phyloP scores from a whole-genome alignment of 139 green algal species.

The Chlamydomonas urium region DNA sequence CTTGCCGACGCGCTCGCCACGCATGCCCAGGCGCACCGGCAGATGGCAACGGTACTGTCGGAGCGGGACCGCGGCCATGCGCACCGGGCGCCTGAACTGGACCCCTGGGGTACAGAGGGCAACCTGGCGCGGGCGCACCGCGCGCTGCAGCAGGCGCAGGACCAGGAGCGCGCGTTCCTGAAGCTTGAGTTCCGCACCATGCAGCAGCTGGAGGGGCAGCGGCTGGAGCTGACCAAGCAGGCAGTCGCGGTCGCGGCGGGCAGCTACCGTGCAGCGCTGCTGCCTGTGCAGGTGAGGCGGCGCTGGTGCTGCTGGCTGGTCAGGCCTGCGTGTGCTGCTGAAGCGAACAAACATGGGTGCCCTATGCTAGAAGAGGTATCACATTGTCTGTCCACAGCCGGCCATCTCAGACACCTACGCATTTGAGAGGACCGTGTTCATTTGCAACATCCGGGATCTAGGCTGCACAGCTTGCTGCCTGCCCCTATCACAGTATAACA shows the following conservation, averaged over 20 bases:
- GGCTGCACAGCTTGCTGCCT: no score
- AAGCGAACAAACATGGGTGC: no score
- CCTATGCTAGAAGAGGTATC: neutral
- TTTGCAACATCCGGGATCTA: no score
- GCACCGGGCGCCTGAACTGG: constrained; percentile 29
- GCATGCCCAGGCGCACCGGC: constrained; percentile 10
- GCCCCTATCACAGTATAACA: no score
- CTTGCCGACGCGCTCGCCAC: neutral
- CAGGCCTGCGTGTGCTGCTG: neutral
- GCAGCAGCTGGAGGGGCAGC: constrained; percentile 43
- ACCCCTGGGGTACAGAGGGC: constrained; percentile 63
- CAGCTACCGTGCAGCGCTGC: constrained; percentile 29
- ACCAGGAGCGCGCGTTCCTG: constrained; percentile 46
- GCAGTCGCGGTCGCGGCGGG: constrained; percentile 23
- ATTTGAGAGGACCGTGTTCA: no score
- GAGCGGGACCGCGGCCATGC: constrained; percentile 9
- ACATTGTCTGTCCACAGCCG: no score
- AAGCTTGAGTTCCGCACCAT: constrained; percentile 37
- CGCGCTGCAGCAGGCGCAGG: constrained; percentile 35
- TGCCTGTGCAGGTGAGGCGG: constrained; percentile 25
- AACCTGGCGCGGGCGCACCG: constrained; percentile 42
- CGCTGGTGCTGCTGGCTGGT: neutral
- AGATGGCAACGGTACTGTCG: constrained; percentile 19
- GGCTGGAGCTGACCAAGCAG: constrained; percentile 29
- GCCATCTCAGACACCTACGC: no score